Percentiles rank a stretch among this genome's conserved stretches.
These are phyloP conservation scores for Trichoderma breve DNA, from an alignment of 2,329 filamentous ascomycete species.

Conservation along the genomic window DNA sequence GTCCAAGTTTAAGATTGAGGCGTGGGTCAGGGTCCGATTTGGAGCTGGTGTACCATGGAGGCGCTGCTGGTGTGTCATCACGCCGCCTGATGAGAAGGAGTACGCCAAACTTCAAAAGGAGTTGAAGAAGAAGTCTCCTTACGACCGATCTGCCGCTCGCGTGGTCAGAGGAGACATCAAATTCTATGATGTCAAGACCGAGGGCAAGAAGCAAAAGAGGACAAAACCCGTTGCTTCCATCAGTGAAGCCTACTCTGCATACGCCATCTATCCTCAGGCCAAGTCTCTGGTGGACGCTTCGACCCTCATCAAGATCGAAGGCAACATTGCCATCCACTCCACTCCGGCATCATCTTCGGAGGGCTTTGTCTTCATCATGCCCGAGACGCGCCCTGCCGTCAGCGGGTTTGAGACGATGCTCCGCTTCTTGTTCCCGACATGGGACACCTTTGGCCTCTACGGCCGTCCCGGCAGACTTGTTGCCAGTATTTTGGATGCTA, in stretches of 20 bases:
- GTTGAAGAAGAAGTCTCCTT: conserved; percentile 76
- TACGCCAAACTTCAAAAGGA: conserved; percentile 79
- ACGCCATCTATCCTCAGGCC: conserved; percentile 92
- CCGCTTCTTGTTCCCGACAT: conserved; percentile 87
- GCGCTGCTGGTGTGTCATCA: conserved; percentile 94
- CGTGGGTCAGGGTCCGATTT: conserved; percentile 94
- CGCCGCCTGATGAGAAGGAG: conserved; percentile 91
- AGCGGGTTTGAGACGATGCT: conserved; percentile 95
- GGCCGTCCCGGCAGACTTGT: conserved; percentile 83
- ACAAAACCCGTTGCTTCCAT: conserved; percentile 86
- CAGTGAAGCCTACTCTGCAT: conserved; percentile 85
- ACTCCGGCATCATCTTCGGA: conserved; percentile 75
- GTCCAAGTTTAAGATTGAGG: conserved; percentile 72
- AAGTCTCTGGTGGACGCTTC: conserved; percentile 93
- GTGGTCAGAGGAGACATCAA: conserved; percentile 84
- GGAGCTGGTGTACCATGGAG: conserved; percentile 95
- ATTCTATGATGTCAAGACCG: conserved; percentile 80
- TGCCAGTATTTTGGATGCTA: conserved; percentile 79
- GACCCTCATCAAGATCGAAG: conserved; percentile 90
- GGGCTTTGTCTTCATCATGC: conserved; percentile 97
- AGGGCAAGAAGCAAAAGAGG: conserved; percentile 87
- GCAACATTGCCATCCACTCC: conserved; percentile 82
- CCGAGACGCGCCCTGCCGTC: conserved; percentile 86
- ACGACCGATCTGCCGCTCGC: conserved; percentile 68
- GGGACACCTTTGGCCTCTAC: conserved; percentile 88